Evolutionary conservation across 306 rosid species (phyloP).

Genomic region (Fragaria nilgerrensis): DNA sequence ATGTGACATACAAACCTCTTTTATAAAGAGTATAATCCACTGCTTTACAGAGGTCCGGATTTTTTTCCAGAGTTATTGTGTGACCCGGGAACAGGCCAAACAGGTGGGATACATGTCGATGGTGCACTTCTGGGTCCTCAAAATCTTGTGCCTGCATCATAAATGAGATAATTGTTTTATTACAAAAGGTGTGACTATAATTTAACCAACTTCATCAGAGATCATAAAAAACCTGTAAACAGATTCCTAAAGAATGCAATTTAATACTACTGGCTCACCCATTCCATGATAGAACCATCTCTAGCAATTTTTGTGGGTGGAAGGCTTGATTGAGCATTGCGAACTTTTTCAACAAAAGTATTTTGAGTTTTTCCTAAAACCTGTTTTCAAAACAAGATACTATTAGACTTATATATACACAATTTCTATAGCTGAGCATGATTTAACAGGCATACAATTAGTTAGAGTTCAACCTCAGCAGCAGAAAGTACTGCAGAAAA

Average conservation of each 20-base stretch:
- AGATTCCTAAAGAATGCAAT: background rate
- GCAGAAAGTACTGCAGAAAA: constrained; percentile 70
- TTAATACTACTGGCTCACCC: constrained; percentile 52
- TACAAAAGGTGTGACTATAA: constrained; percentile 4
- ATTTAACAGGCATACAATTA: constrained; percentile 16
- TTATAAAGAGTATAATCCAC: constrained; percentile 58
- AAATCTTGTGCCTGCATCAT: constrained; percentile 75
- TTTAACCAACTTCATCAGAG: constrained; percentile 10
- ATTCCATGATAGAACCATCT: constrained; percentile 95
- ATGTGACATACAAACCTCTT: constrained; percentile 59
- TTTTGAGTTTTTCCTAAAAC: constrained; percentile 72
- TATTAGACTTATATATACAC: background rate
- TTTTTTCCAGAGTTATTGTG: constrained; percentile 62
- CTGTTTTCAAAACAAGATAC: constrained; percentile 37
- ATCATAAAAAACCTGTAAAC: constrained; percentile 15
- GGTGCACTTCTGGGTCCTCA: constrained; percentile 73
- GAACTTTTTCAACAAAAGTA: constrained; percentile 51
- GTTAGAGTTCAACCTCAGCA: constrained; percentile 65
- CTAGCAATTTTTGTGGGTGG: constrained; percentile 65
- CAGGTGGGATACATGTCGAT: constrained; percentile 82
- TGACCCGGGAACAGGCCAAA: constrained; percentile 94
- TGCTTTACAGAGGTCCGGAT: constrained; percentile 78
- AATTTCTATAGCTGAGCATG: constrained; percentile 3
- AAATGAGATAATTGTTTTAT: constrained; percentile 8
- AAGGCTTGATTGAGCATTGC: constrained; percentile 56